Evolutionary conservation across 768 basidiomycete genomes (phyloP).

Genomic region (Rhodosporidiobolus sp.): DNA sequence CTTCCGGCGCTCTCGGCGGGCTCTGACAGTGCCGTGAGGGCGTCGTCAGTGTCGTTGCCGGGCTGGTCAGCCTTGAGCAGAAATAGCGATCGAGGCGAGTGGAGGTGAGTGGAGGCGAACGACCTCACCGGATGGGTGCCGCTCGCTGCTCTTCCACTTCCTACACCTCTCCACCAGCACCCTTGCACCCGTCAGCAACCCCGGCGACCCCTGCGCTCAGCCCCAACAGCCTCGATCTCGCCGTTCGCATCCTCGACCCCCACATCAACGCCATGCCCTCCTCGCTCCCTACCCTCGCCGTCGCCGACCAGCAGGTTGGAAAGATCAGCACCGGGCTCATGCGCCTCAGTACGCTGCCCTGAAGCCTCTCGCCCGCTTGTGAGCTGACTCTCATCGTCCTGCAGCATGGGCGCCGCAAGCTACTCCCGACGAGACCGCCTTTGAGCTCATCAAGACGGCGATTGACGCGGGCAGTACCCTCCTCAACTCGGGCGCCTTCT

Average conservation of each 20-base stretch:
- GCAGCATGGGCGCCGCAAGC: not conserved
- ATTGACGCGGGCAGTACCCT: slow-evolving; percentile 45
- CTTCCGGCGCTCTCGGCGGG: too few relatives aligned
- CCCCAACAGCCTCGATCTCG: too few relatives aligned
- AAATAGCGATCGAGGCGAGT: too few relatives aligned
- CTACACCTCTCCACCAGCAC: too few relatives aligned
- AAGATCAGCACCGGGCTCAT: slow-evolving; percentile 52
- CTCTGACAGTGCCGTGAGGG: too few relatives aligned
- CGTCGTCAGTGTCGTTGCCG: too few relatives aligned
- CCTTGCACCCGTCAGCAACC: too few relatives aligned
- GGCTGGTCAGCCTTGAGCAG: too few relatives aligned
- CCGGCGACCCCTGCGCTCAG: too few relatives aligned
- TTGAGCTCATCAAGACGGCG: slow-evolving; percentile 60
- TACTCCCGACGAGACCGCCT: slow-evolving; percentile 59
- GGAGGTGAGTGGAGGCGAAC: too few relatives aligned
- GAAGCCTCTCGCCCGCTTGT: slow-evolving; percentile 50
- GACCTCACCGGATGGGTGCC: too few relatives aligned
- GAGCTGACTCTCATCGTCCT: not conserved
- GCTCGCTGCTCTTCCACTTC: too few relatives aligned
- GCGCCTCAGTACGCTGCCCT: slow-evolving; percentile 46
- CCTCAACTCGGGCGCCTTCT: slow-evolving; percentile 62
- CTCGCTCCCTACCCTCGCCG: slow-evolving; percentile 5
- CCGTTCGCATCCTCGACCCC: not conserved
- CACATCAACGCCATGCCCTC: not conserved
- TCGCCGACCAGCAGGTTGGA: slow-evolving; percentile 43